Base-by-base conservation (phyloP, 257 asterid species). In the Paulownia fortunei region DNA sequence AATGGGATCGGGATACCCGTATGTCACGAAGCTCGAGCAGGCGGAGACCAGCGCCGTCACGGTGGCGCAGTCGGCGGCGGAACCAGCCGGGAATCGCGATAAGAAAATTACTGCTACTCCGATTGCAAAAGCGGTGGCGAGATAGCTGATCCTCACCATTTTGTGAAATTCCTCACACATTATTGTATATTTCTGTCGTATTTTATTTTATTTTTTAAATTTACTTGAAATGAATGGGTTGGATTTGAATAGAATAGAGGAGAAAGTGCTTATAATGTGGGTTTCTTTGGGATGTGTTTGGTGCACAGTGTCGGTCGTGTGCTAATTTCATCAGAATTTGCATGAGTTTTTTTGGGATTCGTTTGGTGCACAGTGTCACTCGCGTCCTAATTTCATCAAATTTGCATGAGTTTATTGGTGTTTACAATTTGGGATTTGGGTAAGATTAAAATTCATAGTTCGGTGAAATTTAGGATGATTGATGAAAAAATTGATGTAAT, bases 1-100 rank as follows among this genome's bases (percentile, higher is more conserved):
- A 0, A 84, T 49, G 2, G 97, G 98, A 55, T 95, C 97, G 0
- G 98, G 97, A 1, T 87, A 44, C 24, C 99, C 97, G 56, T 76
- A 68, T 9, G 26, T 55, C 30, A 88, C 91, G 78, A 93, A 95
- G 81, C 79, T 88, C 13, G 97, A 86, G 65, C 99, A 91, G 1
- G 98, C 85, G 0, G 97, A 91, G 42, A 93, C 76, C 1, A 93
- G 80, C 9, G 86, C 96, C 15, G 86, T 89, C 55, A 93, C 91
- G 7, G 94, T 90, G 66, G 64, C 72, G 84, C 98, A 95, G 36
- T 91, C 98, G 4, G 42, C 65, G 5, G 69, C 67, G 0, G 54
- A 82, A 46, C 18, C 80, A 0, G 11, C 58, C 10, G 63, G 61
- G 1, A 49, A 19, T 6, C 66, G 63, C 54, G 42, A 69, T 18